Percentiles rank a stretch among this genome's conserved stretches.
phyloP scores from a whole-genome alignment of 495 filamentous ascomycete species.

The Chaetomium fimeti region DNA sequence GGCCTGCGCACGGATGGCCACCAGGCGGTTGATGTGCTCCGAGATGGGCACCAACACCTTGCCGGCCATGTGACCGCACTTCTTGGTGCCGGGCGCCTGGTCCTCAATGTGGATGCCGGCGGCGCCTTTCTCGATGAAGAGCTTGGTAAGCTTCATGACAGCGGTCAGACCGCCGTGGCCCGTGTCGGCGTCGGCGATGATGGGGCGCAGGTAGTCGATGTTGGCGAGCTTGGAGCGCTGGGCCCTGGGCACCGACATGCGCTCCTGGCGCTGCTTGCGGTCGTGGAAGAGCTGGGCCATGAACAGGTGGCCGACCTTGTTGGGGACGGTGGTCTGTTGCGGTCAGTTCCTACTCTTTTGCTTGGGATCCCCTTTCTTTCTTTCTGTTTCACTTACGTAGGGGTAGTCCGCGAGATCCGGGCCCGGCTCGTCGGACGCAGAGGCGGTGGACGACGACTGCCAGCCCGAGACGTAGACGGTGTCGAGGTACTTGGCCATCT shows the following conservation, averaged over 20 bases:
- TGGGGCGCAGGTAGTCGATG: constrained; percentile 90
- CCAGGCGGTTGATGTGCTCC: constrained; percentile 97
- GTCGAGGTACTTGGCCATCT: constrained; percentile 98
- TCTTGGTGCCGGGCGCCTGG: constrained; percentile 97
- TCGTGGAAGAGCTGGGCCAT: constrained; percentile 99
- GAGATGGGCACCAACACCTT: constrained; percentile 96
- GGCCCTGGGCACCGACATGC: constrained; percentile 71
- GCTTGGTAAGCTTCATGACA: constrained; percentile 97
- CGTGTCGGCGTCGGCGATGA: constrained; percentile 96
- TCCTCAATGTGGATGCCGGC: constrained; percentile 99
- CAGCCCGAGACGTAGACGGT: constrained; percentile 98
- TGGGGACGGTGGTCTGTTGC: constrained; percentile 86
- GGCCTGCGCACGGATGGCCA: constrained; percentile 94
- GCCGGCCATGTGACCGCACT: constrained; percentile 99
- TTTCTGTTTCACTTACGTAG: constrained; percentile 59
- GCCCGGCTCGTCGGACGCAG: constrained; percentile 88
- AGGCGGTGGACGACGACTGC: constrained; percentile 97
- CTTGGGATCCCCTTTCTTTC: background rate
- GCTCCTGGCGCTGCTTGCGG: constrained; percentile 96
- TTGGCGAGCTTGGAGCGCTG: constrained; percentile 74
- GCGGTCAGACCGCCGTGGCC: constrained; percentile 96
- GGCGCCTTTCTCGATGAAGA: constrained; percentile 95
- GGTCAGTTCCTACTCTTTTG: constrained; percentile 6
- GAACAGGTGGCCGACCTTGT: constrained; percentile 96
- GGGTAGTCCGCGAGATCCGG: constrained; percentile 98